Conservation (phyloP, 2,329 filamentous ascomycete species). For the Dactylonectria estremocensis region DNA sequence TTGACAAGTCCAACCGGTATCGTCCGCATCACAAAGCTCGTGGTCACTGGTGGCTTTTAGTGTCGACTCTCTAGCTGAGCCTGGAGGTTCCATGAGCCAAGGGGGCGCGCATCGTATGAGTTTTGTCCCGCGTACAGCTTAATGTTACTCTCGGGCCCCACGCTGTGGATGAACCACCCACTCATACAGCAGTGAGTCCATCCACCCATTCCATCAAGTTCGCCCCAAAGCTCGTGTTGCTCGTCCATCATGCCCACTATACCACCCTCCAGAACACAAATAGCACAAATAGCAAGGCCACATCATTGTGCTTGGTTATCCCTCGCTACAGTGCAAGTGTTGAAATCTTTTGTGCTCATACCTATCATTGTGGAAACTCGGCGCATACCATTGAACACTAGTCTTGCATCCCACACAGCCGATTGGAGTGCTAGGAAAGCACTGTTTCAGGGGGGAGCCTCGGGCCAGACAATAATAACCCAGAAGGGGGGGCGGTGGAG, state of each 20-base stretch:
- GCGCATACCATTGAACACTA: constrained; percentile 43
- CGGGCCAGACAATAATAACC: constrained; percentile 44
- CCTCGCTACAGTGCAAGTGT: not conserved
- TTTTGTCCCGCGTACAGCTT: no score
- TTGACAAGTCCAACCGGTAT: not conserved
- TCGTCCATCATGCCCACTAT: constrained; percentile 24
- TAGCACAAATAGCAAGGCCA: not conserved
- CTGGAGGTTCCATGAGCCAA: constrained; percentile 4
- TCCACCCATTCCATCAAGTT: constrained; percentile 41
- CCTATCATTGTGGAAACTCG: constrained; percentile 27
- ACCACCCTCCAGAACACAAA: constrained; percentile 4
- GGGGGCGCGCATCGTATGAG: not conserved
- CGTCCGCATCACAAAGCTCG: not conserved
- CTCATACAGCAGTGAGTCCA: constrained; percentile 1
- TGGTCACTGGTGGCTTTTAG: constrained; percentile 4
- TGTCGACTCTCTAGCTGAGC: not conserved
- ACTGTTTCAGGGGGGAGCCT: constrained; percentile 47
- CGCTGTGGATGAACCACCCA: constrained; percentile 16
- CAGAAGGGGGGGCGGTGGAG: constrained; percentile 34
- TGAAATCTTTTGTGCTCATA: constrained; percentile 16
- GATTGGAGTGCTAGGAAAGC: constrained; percentile 38
- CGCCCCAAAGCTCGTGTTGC: constrained; percentile 46
- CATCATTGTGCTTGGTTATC: not conserved
- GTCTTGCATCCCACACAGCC: constrained; percentile 36
- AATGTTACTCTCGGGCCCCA: constrained; percentile 11